These are phyloP conservation scores for Exophiala aquamarina DNA, from an alignment of 2,329 filamentous ascomycete species.

Conservation along the genomic window DNA sequence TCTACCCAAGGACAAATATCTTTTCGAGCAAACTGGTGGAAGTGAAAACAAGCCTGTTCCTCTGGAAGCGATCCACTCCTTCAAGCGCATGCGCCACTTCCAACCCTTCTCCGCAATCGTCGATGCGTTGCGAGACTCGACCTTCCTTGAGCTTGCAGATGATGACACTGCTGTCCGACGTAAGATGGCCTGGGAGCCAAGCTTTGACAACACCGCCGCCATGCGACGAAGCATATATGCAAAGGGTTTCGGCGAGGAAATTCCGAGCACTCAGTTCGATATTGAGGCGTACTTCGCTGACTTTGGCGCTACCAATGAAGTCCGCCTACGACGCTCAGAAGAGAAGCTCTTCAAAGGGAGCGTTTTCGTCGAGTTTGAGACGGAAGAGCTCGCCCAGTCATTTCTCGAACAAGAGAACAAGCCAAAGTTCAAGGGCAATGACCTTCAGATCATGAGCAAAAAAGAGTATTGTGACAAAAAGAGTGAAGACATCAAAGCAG, in stretches of 20 bases:
- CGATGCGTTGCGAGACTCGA: constrained; percentile 76
- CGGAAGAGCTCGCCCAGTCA: constrained; percentile 72
- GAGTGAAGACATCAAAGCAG: constrained; percentile 67
- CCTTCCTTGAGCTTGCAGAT: constrained; percentile 70
- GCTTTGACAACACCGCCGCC: constrained; percentile 55
- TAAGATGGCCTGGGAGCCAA: constrained; percentile 66
- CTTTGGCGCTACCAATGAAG: constrained; percentile 74
- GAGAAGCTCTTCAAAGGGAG: constrained; percentile 87
- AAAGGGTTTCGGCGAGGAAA: constrained; percentile 89
- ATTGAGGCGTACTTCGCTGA: constrained; percentile 88
- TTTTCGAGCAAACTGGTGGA: constrained; percentile 76
- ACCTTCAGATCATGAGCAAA: constrained; percentile 84
- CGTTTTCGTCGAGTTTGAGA: constrained; percentile 89
- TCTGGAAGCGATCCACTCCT: constrained; percentile 74
- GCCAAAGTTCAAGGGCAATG: constrained; percentile 79
- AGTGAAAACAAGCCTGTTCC: constrained; percentile 77
- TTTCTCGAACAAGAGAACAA: constrained; percentile 79
- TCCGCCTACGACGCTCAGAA: constrained; percentile 80
- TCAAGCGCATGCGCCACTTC: constrained; percentile 96
- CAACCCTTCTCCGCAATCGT: constrained; percentile 82
- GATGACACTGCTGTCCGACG: constrained; percentile 72
- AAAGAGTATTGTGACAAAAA: constrained; percentile 81
- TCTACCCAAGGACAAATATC: constrained; percentile 82
- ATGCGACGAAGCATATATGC: constrained; percentile 80
- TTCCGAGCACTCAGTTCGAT: constrained; percentile 83